Percentiles rank a stretch among this genome's conserved stretches.
Evolutionary conservation across 2,329 filamentous ascomycete species (phyloP).

Genomic region (Fusarium praegraminearum): DNA sequence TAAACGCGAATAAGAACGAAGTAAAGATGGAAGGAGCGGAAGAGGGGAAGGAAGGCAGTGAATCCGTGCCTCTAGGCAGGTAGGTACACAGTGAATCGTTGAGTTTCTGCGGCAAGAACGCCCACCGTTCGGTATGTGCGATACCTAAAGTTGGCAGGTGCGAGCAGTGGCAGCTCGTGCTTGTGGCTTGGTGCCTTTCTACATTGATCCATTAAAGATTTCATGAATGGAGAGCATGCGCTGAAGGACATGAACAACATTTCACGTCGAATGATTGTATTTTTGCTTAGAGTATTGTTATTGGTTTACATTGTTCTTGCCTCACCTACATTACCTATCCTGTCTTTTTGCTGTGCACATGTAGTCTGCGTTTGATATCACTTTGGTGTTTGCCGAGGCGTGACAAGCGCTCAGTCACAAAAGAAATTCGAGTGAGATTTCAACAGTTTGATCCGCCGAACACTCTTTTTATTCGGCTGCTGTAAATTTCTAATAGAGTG

Average conservation of each 20-base stretch:
- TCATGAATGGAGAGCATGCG: background rate
- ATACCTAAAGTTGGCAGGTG: conserved; percentile 37
- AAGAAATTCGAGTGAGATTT: background rate
- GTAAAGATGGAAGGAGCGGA: background rate
- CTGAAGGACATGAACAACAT: background rate
- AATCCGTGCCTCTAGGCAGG: background rate
- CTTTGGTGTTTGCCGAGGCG: background rate
- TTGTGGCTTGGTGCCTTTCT: conserved; percentile 24
- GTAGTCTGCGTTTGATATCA: background rate
- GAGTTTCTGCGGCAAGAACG: conserved; percentile 8
- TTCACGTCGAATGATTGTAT: background rate
- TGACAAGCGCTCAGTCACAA: background rate
- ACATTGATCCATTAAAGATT: conserved; percentile 7
- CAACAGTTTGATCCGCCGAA: background rate
- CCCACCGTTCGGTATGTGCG: conserved; percentile 6
- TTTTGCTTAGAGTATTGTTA: background rate
- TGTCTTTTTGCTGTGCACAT: background rate
- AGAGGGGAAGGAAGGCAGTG: background rate
- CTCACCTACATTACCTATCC: background rate
- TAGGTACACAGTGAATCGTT: background rate
- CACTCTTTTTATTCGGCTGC: background rate
- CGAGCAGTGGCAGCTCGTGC: conserved; percentile 31
- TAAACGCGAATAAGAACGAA: background rate
- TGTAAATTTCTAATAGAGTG: background rate
- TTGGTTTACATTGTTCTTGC: background rate